Conservation (phyloP, 2,329 filamentous ascomycete genomes). For the Neonectria magnoliae region DNA sequence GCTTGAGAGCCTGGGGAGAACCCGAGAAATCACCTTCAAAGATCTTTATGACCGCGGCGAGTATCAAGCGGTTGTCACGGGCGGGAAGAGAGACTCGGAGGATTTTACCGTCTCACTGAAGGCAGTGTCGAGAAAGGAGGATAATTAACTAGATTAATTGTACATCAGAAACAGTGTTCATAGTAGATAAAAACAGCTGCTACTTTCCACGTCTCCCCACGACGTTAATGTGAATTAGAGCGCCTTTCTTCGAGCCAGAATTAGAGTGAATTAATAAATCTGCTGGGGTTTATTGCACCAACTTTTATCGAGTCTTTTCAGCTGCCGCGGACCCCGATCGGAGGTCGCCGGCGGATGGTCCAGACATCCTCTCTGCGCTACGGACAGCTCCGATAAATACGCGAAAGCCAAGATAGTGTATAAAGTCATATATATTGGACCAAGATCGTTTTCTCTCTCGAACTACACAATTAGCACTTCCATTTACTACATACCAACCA, state of each 20-base stretch:
- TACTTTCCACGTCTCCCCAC: no score
- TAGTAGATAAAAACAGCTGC: background rate
- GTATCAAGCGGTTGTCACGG: constrained; percentile 2
- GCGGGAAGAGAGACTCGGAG: background rate
- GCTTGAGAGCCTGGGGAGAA: constrained; percentile 63
- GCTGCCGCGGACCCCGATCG: background rate
- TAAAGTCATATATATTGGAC: background rate
- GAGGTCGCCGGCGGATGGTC: background rate
- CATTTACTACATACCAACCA: background rate
- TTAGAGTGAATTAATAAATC: background rate
- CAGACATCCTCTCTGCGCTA: background rate
- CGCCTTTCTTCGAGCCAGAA: background rate
- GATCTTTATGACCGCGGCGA: constrained; percentile 38
- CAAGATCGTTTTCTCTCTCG: background rate
- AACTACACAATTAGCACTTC: background rate
- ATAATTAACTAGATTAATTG: background rate
- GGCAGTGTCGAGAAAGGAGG: background rate
- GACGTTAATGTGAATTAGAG: background rate
- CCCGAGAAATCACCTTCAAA: constrained; percentile 66
- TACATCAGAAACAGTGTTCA: background rate
- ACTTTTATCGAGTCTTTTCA: background rate
- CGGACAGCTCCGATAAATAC: background rate
- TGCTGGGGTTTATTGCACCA: background rate
- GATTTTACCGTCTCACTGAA: background rate
- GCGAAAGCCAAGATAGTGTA: background rate